Evolutionary conservation across 2,329 filamentous ascomycete species (phyloP), one percentile per base, ranked within the genome.

Genomic region (Epicoccum sorghinum): DNA sequence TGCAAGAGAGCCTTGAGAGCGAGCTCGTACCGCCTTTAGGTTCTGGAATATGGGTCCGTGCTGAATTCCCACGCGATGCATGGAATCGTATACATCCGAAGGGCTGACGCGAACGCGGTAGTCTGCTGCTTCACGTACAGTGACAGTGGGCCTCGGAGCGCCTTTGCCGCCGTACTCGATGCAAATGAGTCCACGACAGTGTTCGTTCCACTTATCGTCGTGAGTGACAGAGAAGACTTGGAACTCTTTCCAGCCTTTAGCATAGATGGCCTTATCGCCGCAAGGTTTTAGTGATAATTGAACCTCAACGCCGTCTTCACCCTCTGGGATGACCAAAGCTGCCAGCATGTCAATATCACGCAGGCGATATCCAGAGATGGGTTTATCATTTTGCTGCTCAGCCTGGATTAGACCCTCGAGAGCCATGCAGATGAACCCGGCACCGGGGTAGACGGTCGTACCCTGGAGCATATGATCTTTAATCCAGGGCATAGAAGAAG

Each of bases 241-340:
- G 41, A 65, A 66, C 22, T 66, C 50, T 7, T 52, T 47, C 61
- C 61, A 60, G n/a, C 4, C 7, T 38, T 44, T 35, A 24, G 46
- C 49, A 22, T 33, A 39, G 33, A 62, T 52, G 6, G 27, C 32
- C 9, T 18, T 37, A 3, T 42, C 51, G 39, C n/a, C 41, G 45
- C 61, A 63, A 40, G 33, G 55, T 1, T 46, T 39, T 7, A 69
- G 45, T 5, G 48, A 64, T 3, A 65, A 48, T 5, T 40, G 52
- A 24, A 62, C 55, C 42, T 70, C 67, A 4, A 70, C 40, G 1
- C 67, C 69, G n/a, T 63, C 62, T 4, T 61, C 46, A 4, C 52
- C 48, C 1, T 71, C 67, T 1, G 68, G 62, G 3, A 72, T 59
- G 1, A 68, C 58, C 4, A 65, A 47, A 3, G 64, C 60, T 9